A percentile compares a stretch with the other conserved stretches of the same genome.
Evolutionary conservation across 805 yeast genomes (phyloP).

Genomic region (Saturnispora sekii): DNA sequence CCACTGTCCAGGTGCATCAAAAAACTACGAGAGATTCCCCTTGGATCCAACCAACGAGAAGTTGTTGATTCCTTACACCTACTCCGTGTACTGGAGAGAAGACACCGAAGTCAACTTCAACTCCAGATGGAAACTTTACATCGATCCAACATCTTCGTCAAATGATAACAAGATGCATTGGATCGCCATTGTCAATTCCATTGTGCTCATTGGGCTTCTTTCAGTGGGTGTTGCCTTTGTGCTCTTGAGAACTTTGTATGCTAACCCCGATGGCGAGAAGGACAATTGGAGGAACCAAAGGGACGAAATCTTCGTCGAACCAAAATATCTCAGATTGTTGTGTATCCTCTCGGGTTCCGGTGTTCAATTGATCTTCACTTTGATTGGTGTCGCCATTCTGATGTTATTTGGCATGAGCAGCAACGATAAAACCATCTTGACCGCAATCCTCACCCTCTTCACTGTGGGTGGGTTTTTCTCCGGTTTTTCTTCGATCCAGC

Average conservation of each 20-base stretch:
- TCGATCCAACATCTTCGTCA: conserved; percentile 28
- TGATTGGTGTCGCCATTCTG: conserved; percentile 48
- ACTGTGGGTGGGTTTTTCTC: conserved; percentile 65
- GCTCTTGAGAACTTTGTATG: conserved; percentile 43
- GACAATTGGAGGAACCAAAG: conserved; percentile 13
- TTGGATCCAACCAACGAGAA: conserved; percentile 34
- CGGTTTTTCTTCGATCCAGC: conserved; percentile 59
- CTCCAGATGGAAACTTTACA: conserved; percentile 64
- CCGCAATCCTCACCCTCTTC: conserved; percentile 50
- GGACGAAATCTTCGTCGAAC: conserved; percentile 45
- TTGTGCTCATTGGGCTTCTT: conserved; percentile 52
- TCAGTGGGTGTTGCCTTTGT: conserved; percentile 59
- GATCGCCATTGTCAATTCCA: conserved; percentile 65
- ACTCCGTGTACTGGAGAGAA: conserved; percentile 83
- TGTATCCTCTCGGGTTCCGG: conserved; percentile 64
- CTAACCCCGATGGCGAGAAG: conserved; percentile 28
- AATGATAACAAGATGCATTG: conserved; percentile 55
- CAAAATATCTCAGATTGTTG: conserved; percentile 38
- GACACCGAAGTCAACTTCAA: conserved; percentile 56
- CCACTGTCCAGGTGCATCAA: conserved; percentile 68
- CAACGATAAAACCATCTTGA: conserved; percentile 36
- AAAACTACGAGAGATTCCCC: conserved; percentile 47
- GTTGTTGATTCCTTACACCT: conserved; percentile 63
- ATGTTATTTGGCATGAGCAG: conserved; percentile 41
- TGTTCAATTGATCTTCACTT: conserved; percentile 57